These are phyloP conservation scores for Pichia sp. DNA, from an alignment of 1,139 yeast species.

Conservation along the genomic window DNA sequence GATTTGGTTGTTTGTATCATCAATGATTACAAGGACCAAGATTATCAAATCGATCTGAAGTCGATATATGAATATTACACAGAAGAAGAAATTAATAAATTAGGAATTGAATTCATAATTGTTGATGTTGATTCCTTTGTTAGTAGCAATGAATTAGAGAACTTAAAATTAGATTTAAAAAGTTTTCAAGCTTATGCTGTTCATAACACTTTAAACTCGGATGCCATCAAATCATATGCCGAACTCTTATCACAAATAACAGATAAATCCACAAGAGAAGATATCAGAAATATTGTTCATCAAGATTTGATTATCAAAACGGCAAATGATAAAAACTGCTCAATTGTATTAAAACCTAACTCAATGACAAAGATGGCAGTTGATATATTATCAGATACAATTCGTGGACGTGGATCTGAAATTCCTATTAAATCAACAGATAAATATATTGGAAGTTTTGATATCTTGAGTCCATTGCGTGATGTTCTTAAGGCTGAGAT, in stretches of 20 bases:
- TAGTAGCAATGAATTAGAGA: constrained; percentile 1
- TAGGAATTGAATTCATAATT: constrained; percentile 33
- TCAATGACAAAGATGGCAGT: constrained; percentile 83
- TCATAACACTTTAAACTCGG: constrained; percentile 19
- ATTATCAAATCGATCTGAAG: constrained; percentile 1
- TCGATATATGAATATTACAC: constrained; percentile 22
- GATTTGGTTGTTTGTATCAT: constrained; percentile 50
- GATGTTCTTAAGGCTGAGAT: constrained; percentile 69
- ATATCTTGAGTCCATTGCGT: constrained; percentile 60
- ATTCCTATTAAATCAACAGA: constrained; percentile 37
- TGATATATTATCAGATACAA: constrained; percentile 67
- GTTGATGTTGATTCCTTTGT: constrained; percentile 35
- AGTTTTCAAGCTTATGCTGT: constrained; percentile 18
- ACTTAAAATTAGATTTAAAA: constrained; percentile 12
- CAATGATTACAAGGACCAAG: constrained; percentile 26
- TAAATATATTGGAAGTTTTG: constrained; percentile 30
- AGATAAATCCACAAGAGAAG: constrained; percentile 58
- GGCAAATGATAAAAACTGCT: constrained; percentile 42
- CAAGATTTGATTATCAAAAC: constrained; percentile 42
- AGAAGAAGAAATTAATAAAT: constrained; percentile 12
- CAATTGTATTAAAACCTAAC: constrained; percentile 63
- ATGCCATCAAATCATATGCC: constrained; percentile 10
- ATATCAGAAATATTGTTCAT: constrained; percentile 45
- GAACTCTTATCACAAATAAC: constrained; percentile 33
- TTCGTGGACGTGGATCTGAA: constrained; percentile 82